Conservation (phyloP, 352 stramenopile genomes). For the Globisporangium spinosum region DNA sequence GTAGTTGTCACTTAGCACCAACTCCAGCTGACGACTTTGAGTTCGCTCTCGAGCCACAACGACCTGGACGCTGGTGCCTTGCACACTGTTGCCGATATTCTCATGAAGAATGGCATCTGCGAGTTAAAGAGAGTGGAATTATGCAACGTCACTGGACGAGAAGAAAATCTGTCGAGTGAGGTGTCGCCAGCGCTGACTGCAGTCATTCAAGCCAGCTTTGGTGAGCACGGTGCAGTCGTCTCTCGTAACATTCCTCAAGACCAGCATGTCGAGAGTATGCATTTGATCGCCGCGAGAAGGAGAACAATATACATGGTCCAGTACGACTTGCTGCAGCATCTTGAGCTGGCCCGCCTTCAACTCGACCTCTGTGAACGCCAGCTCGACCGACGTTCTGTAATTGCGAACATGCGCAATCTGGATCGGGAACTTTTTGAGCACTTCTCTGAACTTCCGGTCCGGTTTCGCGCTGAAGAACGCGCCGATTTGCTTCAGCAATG, state of each 20-base stretch:
- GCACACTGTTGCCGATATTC: neutral
- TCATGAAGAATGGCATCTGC: conserved; percentile 2
- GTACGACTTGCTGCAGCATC: neutral
- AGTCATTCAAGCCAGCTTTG: neutral
- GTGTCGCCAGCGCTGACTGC: neutral
- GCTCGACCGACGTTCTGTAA: neutral
- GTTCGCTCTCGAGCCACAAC: neutral
- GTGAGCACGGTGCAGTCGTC: neutral
- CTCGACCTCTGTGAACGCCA: neutral
- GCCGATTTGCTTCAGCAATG: neutral
- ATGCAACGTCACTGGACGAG: neutral
- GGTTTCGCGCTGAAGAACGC: conserved; percentile 1
- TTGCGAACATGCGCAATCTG: neutral
- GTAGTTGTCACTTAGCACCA: neutral
- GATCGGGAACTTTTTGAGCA: neutral
- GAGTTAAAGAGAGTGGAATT: neutral
- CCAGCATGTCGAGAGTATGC: neutral
- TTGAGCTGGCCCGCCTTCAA: neutral
- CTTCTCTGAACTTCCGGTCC: neutral
- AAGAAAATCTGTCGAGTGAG: neutral
- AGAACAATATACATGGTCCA: neutral
- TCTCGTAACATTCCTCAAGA: neutral
- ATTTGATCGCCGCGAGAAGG: neutral
- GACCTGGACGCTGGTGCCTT: neutral
- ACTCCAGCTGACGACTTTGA: neutral